A percentile compares a stretch with the other conserved stretches of the same genome.
Conservation (phyloP, 192 early-diverging fungal species). For the Dissophora globulifera region DNA sequence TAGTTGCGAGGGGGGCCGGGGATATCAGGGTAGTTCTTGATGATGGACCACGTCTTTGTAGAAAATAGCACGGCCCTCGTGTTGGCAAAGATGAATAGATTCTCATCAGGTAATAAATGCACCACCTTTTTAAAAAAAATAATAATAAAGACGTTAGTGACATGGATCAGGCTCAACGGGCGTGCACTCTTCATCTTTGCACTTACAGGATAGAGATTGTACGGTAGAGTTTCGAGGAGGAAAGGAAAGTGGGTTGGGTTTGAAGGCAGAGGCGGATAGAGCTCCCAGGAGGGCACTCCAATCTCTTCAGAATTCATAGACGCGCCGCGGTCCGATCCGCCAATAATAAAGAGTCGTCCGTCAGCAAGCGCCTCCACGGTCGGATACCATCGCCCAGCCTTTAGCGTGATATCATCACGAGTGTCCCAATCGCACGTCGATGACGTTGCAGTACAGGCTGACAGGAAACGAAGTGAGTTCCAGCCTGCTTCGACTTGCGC, state of each 20-base stretch:
- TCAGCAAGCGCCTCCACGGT: slow-evolving; percentile 59
- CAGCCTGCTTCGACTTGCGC: slow-evolving; percentile 44
- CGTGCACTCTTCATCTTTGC: not conserved
- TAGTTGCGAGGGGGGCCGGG: slow-evolving; percentile 62
- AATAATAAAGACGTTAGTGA: not conserved
- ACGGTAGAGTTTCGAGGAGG: slow-evolving; percentile 57
- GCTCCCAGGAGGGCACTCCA: slow-evolving; percentile 53
- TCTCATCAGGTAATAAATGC: slow-evolving; percentile 58
- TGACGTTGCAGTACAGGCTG: slow-evolving; percentile 47
- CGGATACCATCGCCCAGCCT: slow-evolving; percentile 59
- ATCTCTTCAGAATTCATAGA: slow-evolving; percentile 54
- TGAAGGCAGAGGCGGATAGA: slow-evolving; percentile 55
- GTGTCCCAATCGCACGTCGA: slow-evolving; percentile 57
- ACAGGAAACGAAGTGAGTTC: slow-evolving; percentile 57
- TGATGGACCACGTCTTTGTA: slow-evolving; percentile 47
- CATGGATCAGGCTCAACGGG: not conserved
- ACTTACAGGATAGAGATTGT: slow-evolving; percentile 53
- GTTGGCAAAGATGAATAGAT: slow-evolving; percentile 62
- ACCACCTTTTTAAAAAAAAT: slow-evolving; percentile 40
- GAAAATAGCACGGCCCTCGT: slow-evolving; percentile 57
- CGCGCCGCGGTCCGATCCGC: slow-evolving; percentile 58
- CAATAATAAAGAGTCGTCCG: slow-evolving; percentile 62
- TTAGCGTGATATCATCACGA: slow-evolving; percentile 40
- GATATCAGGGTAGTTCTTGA: slow-evolving; percentile 56
- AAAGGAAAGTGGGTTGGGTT: slow-evolving; percentile 55